These are phyloP conservation scores for Mycena floridula DNA, from an alignment of 768 basidiomycete species.

Conservation along the genomic window DNA sequence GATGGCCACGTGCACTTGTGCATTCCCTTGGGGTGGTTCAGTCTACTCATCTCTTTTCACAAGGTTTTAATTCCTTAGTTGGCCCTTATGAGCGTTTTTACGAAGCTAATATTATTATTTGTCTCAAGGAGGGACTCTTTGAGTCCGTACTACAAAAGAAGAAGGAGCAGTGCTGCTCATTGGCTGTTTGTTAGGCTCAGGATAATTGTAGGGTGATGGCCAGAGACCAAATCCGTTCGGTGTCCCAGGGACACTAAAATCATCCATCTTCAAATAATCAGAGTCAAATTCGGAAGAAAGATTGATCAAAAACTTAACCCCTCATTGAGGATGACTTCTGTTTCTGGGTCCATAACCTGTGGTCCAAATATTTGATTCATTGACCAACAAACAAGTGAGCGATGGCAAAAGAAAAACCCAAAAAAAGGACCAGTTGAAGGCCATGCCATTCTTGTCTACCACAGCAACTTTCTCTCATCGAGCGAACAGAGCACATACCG, in stretches of 20 bases:
- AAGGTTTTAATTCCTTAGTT: no score
- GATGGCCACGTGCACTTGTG: no score
- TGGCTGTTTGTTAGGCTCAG: slow-evolving; percentile 85
- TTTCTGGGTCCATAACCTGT: slow-evolving; percentile 76
- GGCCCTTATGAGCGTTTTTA: no score
- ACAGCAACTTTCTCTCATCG: slow-evolving; percentile 27
- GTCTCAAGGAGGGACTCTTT: no score
- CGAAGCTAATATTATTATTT: no score
- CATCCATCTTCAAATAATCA: slow-evolving; percentile 63
- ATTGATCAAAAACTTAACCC: slow-evolving; percentile 40
- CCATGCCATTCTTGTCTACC: slow-evolving; percentile 82
- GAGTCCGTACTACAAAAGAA: no score
- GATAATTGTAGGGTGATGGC: slow-evolving; percentile 87
- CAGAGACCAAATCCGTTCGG: slow-evolving; percentile 79
- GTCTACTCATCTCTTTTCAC: no score
- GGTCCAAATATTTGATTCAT: slow-evolving; percentile 91
- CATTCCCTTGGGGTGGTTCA: no score
- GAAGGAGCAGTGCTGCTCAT: no score
- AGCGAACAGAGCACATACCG: slow-evolving; percentile 48
- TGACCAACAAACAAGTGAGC: slow-evolving; percentile 82
- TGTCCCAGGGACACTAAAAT: slow-evolving; percentile 81
- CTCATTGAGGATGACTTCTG: slow-evolving; percentile 87
- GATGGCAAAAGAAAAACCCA: no score
- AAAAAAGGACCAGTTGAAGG: no score
- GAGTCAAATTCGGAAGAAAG: not conserved